Percentiles rank a stretch among this genome's conserved stretches.
Conservation (phyloP, 768 basidiomycete genomes). For the Clitopilus hobsonii region DNA sequence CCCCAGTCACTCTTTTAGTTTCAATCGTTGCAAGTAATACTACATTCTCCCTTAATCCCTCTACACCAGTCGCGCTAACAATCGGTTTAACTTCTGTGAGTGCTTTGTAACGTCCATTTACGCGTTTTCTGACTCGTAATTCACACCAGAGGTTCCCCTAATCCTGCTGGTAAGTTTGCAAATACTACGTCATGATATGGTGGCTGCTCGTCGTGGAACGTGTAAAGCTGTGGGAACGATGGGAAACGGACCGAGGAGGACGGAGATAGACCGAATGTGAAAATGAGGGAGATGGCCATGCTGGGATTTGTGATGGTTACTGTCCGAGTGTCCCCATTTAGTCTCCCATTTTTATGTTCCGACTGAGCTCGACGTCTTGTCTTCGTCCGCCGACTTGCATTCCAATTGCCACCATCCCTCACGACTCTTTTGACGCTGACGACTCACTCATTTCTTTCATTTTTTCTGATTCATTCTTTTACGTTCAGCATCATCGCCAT, state of each 20-base stretch:
- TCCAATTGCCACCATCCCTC: constrained; percentile 17
- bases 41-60: constrained; percentile 4
- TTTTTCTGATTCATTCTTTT: constrained; percentile 16
- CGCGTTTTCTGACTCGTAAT: neutral
- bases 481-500: constrained; percentile 2
- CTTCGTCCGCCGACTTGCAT: constrained; percentile 7
- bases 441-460: constrained; percentile 25
- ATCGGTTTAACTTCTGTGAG: constrained; percentile 20
- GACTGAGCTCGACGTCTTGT: constrained; percentile 16
- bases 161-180: neutral
- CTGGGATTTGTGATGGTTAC: constrained; percentile 15
- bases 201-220: constrained; percentile 1
- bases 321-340: constrained; percentile 17
- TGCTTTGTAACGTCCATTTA: neutral
- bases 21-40: constrained; percentile 13
- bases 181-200: neutral
- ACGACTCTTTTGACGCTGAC: constrained; percentile 37
- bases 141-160: neutral
- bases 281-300: neutral
- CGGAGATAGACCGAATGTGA: constrained; percentile 1
- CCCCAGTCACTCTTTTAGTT: constrained; percentile 46
- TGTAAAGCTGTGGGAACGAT: neutral
- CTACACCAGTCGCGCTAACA: constrained; percentile 20
- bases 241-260: neutral
- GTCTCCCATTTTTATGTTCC: constrained; percentile 15